Evolutionary conservation across 1,284 basidiomycete species (phyloP), one percentile per base, ranked within the genome.

Genomic region (Rhizoctonia solani): DNA sequence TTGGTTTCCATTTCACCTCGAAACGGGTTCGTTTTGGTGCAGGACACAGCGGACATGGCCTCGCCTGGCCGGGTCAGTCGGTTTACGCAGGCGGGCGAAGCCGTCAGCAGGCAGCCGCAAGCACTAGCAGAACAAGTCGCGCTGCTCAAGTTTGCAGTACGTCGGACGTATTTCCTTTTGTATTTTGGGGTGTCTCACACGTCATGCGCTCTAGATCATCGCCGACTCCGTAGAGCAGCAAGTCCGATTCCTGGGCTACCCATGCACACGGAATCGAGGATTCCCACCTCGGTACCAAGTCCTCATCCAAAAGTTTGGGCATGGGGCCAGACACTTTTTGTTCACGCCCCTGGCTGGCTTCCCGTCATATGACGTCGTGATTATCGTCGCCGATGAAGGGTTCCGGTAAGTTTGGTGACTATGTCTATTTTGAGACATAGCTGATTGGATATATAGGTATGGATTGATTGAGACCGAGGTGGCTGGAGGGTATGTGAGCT

Each of bases 361-460:
- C 73, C 85, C 85, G 0, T 80, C 79, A 39, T 85, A 92, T 73
- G 92, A 91, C 74, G 84, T 92, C 21, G 88, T 92, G 11, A 80
- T 89, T 42, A 86, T 89, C 52, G 87, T 93, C 71, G 87, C 87
- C 0, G 89, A 91, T 72, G 83, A 87, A 55, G 82, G 86, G 59
- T 88, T 91, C 73, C 84, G 85, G 53, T 92, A 87, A 73, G 92
- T n/a, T n/a, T n/a, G n/a, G n/a, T n/a, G n/a, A n/a, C n/a, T 90
- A 2, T 82, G 92, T 39, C 88, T 67, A 85, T 69, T 30, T 37
- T 69, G 14, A 78, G 84, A 30, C 84, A 92, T 80, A 82, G 85
- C 66, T 89, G 92, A 73, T 87, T 92, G 61, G 89, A 85, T 1
- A 93, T 89, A 89, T 19, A 58, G 67, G 23, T 42, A 54, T 41